These are phyloP conservation scores for Wickerhamomyces rabaulensis DNA, from an alignment of 805 yeast genomes.

Conservation along the genomic window DNA sequence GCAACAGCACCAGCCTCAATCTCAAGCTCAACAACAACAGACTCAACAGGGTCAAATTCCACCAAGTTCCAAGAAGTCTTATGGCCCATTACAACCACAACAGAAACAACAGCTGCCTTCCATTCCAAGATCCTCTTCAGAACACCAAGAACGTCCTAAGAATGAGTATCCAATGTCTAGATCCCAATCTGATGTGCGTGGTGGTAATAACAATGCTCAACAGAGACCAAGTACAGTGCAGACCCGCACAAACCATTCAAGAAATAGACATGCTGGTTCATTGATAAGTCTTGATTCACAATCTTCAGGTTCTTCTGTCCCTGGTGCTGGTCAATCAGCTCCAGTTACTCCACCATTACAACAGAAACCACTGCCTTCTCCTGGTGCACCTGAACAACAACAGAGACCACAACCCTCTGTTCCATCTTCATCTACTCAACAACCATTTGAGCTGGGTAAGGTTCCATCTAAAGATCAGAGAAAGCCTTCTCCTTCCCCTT, in stretches of 20 bases:
- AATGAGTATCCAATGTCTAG: slow-evolving; percentile 6
- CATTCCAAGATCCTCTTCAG: background rate
- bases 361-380: background rate
- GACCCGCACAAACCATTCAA: slow-evolving; percentile 27
- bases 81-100: background rate
- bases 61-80: background rate
- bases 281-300: slow-evolving; percentile 11
- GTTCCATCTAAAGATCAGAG: background rate
- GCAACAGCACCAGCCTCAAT: background rate
- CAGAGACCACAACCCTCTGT: background rate
- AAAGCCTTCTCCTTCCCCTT: background rate
- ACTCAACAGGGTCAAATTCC: background rate
- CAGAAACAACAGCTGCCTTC: background rate
- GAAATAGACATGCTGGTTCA: slow-evolving; percentile 30
- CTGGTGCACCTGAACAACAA: background rate
- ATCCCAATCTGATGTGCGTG: slow-evolving; percentile 12
- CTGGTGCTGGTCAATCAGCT: background rate
- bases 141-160: background rate
- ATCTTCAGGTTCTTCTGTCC: background rate
- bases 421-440: background rate
- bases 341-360: background rate
- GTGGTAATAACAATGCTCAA: background rate
- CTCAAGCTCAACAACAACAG: background rate
- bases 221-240: background rate
- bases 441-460: background rate